phyloP scores from a whole-genome alignment of 805 yeast species.

The Jamesozyma rosinii region DNA sequence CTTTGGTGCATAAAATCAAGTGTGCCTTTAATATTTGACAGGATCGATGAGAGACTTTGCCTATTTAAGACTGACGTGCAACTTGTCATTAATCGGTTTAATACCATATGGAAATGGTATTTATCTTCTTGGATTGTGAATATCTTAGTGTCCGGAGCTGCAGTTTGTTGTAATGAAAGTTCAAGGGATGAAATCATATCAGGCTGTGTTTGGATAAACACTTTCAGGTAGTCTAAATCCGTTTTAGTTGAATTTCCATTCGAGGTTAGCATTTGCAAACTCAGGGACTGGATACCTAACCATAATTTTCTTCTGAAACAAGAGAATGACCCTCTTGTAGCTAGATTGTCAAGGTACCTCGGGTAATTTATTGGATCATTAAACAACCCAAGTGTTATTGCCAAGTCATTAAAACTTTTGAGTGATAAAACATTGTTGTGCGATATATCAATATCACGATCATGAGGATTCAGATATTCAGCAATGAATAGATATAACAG shows the following conservation, averaged over 20 bases:
- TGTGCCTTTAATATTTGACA: constrained; percentile 7
- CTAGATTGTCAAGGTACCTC: constrained; percentile 2
- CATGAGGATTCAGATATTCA: constrained; percentile 7
- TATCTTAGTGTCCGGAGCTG: constrained; percentile 6
- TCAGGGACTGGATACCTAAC: constrained; percentile 15
- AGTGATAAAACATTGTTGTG: constrained; percentile 5
- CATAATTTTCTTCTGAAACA: constrained; percentile 11
- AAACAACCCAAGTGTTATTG: constrained; percentile 7
- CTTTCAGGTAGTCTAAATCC: constrained; percentile 7
- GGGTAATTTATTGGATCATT: constrained; percentile 8
- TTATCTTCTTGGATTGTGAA: constrained; percentile 9
- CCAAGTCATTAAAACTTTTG: constrained; percentile 5
- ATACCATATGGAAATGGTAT: constrained; percentile 11
- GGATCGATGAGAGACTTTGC: constrained; percentile 6
- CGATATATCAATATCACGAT: constrained; percentile 5
- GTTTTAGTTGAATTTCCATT: constrained; percentile 6
- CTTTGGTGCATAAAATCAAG: constrained; percentile 6
- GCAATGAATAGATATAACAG: constrained; percentile 6
- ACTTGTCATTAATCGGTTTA: constrained; percentile 7
- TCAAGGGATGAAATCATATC: neutral
- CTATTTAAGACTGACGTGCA: constrained; percentile 2
- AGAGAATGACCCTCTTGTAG: neutral
- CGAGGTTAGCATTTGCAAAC: constrained; percentile 4
- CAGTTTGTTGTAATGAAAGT: neutral
- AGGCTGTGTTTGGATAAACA: constrained; percentile 2